These are phyloP conservation scores for Penicillium cataractarum DNA, from an alignment of 495 filamentous ascomycete genomes.

Conservation along the genomic window DNA sequence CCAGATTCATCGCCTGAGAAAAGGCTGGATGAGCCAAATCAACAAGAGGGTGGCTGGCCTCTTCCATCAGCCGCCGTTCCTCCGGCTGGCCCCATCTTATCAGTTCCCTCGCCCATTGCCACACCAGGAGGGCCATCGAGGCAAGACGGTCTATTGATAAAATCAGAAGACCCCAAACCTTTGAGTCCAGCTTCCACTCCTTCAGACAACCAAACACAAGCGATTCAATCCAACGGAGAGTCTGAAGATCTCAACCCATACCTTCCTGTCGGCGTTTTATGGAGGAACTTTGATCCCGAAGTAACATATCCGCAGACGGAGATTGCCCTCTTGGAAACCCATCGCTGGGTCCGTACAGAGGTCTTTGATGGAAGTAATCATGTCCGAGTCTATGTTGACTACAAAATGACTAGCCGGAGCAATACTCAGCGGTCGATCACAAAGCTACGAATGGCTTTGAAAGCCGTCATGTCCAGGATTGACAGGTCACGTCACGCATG, in stretches of 20 bases:
- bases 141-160: too few species aligned
- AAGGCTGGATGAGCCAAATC: background rate
- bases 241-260: background rate
- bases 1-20: constrained; percentile 1
- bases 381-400: constrained; percentile 66
- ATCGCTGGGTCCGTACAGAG: constrained; percentile 40
- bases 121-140: too few species aligned
- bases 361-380: constrained; percentile 13
- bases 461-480: constrained; percentile 54
- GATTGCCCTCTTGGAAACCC: constrained; percentile 29
- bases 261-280: constrained; percentile 23
- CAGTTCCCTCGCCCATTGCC: background rate
- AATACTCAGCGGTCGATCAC: constrained; percentile 47
- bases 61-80: background rate
- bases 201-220: background rate
- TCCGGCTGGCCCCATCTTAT: background rate
- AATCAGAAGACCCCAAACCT: background rate
- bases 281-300: background rate
- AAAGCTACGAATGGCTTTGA: constrained; percentile 48
- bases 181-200: background rate
- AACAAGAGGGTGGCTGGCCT: background rate
- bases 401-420: constrained; percentile 63
- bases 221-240: background rate
- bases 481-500: constrained; percentile 61
- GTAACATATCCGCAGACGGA: constrained; percentile 23